These are phyloP conservation scores for Symbiodinium pilosum DNA, from an alignment of 73 alveolate genomes.

Conservation along the genomic window DNA sequence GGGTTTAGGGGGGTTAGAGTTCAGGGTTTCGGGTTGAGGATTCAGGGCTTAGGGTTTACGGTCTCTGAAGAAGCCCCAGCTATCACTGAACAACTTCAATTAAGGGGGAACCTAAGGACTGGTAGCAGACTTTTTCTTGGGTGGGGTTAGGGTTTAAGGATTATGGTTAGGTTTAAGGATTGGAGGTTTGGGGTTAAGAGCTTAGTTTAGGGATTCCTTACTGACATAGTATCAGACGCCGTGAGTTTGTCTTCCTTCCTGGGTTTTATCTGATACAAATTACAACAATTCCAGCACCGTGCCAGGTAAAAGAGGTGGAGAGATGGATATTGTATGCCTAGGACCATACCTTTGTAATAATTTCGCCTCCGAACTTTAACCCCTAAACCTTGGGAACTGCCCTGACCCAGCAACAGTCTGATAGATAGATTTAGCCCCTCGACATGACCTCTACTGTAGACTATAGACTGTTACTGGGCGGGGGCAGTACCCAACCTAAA, in stretches of 20 bases:
- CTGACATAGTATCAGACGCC: too few species aligned
- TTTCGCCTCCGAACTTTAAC: neutral
- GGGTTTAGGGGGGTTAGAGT: too few species aligned
- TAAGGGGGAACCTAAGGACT: neutral
- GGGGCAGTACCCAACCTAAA: too few species aligned
- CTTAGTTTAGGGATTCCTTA: too few species aligned
- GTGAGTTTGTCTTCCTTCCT: too few species aligned
- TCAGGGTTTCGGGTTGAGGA: neutral
- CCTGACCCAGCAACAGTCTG: neutral
- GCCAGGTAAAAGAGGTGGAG: neutral
- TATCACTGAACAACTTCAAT: too few species aligned
- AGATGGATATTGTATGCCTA: neutral
- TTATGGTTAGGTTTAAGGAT: neutral
- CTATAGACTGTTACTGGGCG: neutral
- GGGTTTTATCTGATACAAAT: too few species aligned
- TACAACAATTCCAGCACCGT: too few species aligned
- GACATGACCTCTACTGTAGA: neutral
- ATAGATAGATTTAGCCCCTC: neutral
- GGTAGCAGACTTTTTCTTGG: neutral
- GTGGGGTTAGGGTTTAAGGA: neutral
- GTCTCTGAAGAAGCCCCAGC: neutral
- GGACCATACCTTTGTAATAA: neutral
- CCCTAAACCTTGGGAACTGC: neutral
- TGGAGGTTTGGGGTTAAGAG: neutral
- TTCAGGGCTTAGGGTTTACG: neutral